Evolutionary conservation across 495 filamentous ascomycete species (phyloP).

Genomic region (Aspergillus nanangensis): DNA sequence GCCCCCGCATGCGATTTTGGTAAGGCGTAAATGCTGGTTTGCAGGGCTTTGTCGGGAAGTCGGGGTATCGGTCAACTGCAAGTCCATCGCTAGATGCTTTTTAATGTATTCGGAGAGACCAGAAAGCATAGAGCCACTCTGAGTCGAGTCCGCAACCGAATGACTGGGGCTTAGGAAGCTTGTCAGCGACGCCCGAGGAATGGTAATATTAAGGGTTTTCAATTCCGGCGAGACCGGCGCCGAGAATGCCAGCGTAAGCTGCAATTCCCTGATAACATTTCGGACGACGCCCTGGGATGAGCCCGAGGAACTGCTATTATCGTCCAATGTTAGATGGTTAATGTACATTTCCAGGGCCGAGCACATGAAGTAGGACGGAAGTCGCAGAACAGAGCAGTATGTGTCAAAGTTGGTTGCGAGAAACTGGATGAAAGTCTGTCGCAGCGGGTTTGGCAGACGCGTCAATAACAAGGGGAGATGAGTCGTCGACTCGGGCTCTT

Average conservation of each 20-base stretch:
- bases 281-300: constrained; percentile 14
- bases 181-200: constrained; percentile 32
- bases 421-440: constrained; percentile 47
- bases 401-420: constrained; percentile 49
- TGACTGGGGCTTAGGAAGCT: constrained; percentile 16
- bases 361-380: constrained; percentile 38
- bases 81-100: constrained; percentile 45
- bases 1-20: constrained; percentile 48
- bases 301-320: too few relatives aligned
- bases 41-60: constrained; percentile 6
- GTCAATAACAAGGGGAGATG: constrained; percentile 49
- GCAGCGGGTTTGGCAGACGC: constrained; percentile 44
- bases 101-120: constrained; percentile 41
- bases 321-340: not conserved
- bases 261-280: constrained; percentile 33
- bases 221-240: constrained; percentile 35
- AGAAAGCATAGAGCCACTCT: constrained; percentile 27
- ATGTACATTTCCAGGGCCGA: constrained; percentile 27
- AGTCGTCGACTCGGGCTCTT: constrained; percentile 12
- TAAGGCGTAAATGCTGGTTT: constrained; percentile 38
- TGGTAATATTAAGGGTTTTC: constrained; percentile 42
- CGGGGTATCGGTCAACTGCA: constrained; percentile 27
- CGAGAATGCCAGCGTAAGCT: constrained; percentile 38
- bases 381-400: constrained; percentile 35
- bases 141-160: not conserved